Percentiles rank a stretch among this genome's conserved stretches.
Evolutionary conservation across 768 basidiomycete genomes (phyloP).

Genomic region (Trametes cubensis): DNA sequence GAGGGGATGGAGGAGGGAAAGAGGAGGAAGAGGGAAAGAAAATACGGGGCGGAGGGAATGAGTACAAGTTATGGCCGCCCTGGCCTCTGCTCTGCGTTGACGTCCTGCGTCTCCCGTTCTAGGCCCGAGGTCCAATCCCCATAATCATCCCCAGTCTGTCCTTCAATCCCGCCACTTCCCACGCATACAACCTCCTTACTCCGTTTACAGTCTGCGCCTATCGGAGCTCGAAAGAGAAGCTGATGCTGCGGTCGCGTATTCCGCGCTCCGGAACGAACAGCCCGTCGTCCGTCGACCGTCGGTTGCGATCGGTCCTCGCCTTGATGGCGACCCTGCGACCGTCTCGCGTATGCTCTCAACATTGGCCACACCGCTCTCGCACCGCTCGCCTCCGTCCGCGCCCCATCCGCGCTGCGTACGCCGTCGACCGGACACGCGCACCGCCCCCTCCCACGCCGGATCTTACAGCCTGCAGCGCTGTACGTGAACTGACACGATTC

Average conservation of each 20-base stretch:
- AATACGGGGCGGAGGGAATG: constrained; percentile 7
- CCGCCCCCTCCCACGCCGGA: constrained; percentile 6
- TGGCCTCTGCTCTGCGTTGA: constrained; percentile 4
- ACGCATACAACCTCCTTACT: constrained; percentile 1
- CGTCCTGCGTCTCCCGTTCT: constrained; percentile 14
- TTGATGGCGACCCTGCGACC: neutral
- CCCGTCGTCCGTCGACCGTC: constrained; percentile 1
- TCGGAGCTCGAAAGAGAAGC: constrained; percentile 3
- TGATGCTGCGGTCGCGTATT: constrained; percentile 6
- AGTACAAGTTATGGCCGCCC: constrained; percentile 16
- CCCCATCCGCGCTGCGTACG: neutral
- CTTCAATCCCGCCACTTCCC: constrained; percentile 3
- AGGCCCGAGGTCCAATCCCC: constrained; percentile 16
- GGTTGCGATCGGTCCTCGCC: constrained; percentile 13
- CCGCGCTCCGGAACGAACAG: constrained; percentile 3
- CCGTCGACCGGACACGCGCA: neutral
- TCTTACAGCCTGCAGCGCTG: constrained; percentile 1
- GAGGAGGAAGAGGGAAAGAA: constrained; percentile 13
- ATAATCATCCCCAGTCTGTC: neutral
- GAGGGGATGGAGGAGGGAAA: constrained; percentile 14
- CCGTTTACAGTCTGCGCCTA: neutral
- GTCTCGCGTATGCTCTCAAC: neutral
- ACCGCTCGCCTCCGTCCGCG: neutral
- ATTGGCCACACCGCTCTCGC: neutral
- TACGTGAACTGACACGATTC: constrained; percentile 13